Percentiles rank a stretch among this genome's conserved stretches.
Conservation (phyloP, 768 basidiomycete genomes). For the Tulasnella sp. region DNA sequence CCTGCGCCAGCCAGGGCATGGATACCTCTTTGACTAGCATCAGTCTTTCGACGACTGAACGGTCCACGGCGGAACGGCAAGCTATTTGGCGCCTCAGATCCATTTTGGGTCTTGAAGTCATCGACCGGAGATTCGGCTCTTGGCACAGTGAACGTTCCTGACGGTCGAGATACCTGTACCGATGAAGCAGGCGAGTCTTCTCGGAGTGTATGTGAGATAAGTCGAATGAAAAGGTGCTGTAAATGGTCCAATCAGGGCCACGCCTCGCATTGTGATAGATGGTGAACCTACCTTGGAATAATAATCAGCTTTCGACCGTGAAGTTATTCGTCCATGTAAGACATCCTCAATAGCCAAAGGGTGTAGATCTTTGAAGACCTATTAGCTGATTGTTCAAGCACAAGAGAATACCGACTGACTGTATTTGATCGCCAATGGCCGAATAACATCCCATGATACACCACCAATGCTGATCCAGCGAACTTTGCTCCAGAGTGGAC, state of each 20-base stretch:
- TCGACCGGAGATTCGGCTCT: not conserved
- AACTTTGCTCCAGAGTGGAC: conserved; percentile 14
- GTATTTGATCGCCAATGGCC: conserved; percentile 1
- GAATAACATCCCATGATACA: conserved; percentile 13
- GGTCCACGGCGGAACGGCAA: no score
- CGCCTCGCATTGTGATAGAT: not conserved
- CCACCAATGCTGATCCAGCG: conserved; percentile 15
- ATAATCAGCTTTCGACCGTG: conserved; percentile 20
- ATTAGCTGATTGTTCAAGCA: not conserved
- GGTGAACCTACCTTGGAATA: conserved; percentile 16
- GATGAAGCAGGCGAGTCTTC: no score
- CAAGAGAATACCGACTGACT: not conserved
- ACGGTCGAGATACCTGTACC: conserved; percentile 19
- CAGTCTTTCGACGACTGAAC: no score
- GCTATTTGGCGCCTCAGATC: no score
- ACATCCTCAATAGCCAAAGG: conserved; percentile 23
- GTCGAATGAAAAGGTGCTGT: conserved; percentile 55
- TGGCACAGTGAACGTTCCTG: not conserved
- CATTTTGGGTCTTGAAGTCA: no score
- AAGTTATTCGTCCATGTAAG: conserved; percentile 19
- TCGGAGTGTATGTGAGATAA: conserved; percentile 49
- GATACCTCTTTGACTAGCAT: no score
- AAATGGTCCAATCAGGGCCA: conserved; percentile 46
- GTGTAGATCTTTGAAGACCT: conserved; percentile 17
- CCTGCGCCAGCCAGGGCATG: no score